phyloP scores from a whole-genome alignment of 305 asterid genomes.

The Ilex paraguariensis region DNA sequence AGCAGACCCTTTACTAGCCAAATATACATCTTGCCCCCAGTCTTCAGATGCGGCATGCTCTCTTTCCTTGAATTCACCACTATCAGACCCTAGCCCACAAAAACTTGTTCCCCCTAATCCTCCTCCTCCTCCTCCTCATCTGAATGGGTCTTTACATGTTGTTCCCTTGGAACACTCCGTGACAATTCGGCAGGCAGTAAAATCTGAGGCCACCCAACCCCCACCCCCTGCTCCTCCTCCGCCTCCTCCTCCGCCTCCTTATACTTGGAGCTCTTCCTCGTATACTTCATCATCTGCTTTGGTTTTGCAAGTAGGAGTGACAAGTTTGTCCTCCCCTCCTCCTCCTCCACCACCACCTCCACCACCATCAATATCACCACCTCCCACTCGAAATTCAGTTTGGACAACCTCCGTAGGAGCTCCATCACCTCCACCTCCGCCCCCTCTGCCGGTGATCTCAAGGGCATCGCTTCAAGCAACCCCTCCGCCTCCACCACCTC shows the following conservation, averaged over 20 bases:
- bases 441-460: constrained; percentile 4
- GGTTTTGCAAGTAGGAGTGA: constrained; percentile 10
- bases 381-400: neutral
- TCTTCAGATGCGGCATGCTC: constrained; percentile 32
- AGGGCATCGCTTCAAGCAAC: constrained; percentile 14
- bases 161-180: neutral
- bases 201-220: constrained; percentile 22
- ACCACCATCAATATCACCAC: too few relatives aligned
- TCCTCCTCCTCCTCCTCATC: neutral
- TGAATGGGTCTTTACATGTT: neutral
- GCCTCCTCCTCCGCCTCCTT: constrained; percentile 18
- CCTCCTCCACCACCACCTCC: constrained; percentile 23
- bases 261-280: constrained; percentile 17
- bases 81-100: constrained; percentile 29
- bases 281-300: constrained; percentile 7
- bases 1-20: constrained; percentile 27
- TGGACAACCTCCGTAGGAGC: neutral
- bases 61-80: constrained; percentile 27
- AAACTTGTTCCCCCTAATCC: constrained; percentile 18
- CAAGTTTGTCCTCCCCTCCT: constrained; percentile 9
- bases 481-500: constrained; percentile 17
- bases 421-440: constrained; percentile 7
- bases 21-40: constrained; percentile 40
- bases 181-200: neutral
- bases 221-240: constrained; percentile 10